Evolutionary conservation across 176 grass and related monocot species (phyloP), one percentile per base, ranked within the genome.

Genomic region (Puya raimondii): DNA sequence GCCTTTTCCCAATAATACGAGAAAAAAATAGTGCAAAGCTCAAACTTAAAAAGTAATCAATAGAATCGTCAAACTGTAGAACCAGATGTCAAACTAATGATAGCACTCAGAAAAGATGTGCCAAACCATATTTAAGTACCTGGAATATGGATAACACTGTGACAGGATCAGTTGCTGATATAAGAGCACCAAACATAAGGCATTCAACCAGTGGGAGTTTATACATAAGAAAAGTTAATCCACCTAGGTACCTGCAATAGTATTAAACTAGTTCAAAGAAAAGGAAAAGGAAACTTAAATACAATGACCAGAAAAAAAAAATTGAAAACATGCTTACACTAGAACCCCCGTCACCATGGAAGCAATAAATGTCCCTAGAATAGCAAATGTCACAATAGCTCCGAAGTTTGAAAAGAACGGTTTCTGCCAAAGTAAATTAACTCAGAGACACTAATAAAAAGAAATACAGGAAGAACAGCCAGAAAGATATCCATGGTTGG

Each of bases 121-220:
- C 61, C 2, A 50, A 51, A 70, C 16, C 21, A 48, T 52, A 81
- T 23, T 9, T 53, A 83, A 20, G 79, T 12, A 97, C 94, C 87
- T 97, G 94, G 70, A 97, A 97, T 85, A 97, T 97, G 26, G 94
- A 97, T 77, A 97, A 76, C 70, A 97, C 94, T 47, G 94, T 97
- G 58, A 97, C 94, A 83, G 94, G 94, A 83, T 97, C 94, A 47
- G 94, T 97, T 64, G 94, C 94, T 67, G 94, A 97, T 83, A 97
- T 97, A 59, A 97, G 86, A 65, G 94, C 84, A 68, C 94, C 94
- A 12, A 97, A 97, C 94, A 97, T 93, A 66, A 97, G 84, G 63
- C 94, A 97, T 73, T 97, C 94, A 69, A 93, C 84, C 68, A 97
- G 64, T 64, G 94, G 94, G 18, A 97, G 80, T 74, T 83, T 85